phyloP scores from a whole-genome alignment of 352 stramenopile species.

The Elongisporangium undulatum region DNA sequence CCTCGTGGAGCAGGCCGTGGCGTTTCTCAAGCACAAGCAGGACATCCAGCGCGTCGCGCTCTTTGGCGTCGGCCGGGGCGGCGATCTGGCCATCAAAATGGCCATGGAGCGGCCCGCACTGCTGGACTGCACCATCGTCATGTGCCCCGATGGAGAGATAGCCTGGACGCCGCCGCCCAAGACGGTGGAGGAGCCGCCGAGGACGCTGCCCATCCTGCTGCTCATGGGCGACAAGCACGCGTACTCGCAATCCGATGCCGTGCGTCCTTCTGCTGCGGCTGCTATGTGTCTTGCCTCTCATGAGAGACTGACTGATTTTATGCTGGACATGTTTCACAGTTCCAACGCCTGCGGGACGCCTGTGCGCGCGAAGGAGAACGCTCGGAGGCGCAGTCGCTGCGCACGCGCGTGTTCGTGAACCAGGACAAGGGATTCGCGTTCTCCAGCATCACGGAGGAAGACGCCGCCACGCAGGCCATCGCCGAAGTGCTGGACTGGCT shows the following conservation, averaged over 20 bases:
- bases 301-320: conserved; percentile 1
- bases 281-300: conserved; percentile 1
- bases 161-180: conserved; percentile 18
- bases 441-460: conserved; percentile 88
- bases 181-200: conserved; percentile 10
- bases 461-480: conserved; percentile 82
- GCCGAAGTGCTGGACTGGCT: conserved; percentile 85
- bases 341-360: conserved; percentile 38
- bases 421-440: conserved; percentile 81
- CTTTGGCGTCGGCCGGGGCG: conserved; percentile 57
- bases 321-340: conserved; percentile 19
- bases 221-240: conserved; percentile 62
- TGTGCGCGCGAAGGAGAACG: conserved; percentile 19
- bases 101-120: conserved; percentile 30
- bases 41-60: conserved; percentile 72
- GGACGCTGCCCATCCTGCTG: conserved; percentile 49
- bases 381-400: conserved; percentile 24
- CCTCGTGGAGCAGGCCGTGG: conserved; percentile 37
- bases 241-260: conserved; percentile 55
- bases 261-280: conserved; percentile 20
- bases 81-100: conserved; percentile 66
- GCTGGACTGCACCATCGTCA: conserved; percentile 63
- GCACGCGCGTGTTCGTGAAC: conserved; percentile 53
- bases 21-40: conserved; percentile 64
- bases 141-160: conserved; percentile 61